Evolutionary conservation across 108 stramenopile species (phyloP), one percentile per base, ranked within the genome.

Genomic region (Bacterosira constricta): DNA sequence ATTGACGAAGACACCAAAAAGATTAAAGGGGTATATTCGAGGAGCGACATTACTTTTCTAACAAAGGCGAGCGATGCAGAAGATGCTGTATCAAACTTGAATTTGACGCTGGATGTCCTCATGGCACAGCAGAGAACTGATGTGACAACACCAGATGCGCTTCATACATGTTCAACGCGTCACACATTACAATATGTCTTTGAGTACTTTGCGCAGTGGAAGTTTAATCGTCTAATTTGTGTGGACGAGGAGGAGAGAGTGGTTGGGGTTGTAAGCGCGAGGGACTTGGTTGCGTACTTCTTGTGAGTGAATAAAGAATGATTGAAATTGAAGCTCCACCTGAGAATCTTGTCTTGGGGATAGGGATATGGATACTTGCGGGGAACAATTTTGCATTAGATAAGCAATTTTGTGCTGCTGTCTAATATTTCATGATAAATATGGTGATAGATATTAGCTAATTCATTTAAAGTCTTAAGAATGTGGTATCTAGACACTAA

Each of bases 41-140:
- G 92, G 20, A 83, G 84, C 30, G 97, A 96, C 72, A 94, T 96
- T 78, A 96, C 96, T 51, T 97, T 96, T 77, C 69, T 97, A 34
- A 93, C 94, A 10, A 82, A 84, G 41, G 96, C 96, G 0, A 86
- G 85, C 35, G 96, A 97, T 85, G 95, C 96, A 37, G 90, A 93
- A 60, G 87, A 89, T 65, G 95, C 93, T n/a, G 81, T 94, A n/a
- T 67, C 76, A 45, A 94, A 96, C 70, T 71, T 96, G 66, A 83
- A 93, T 70, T 44, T 90, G 64, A 84, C 87, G 21, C 60, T 97
- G 66, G 88, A 93, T 45, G 82, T 95, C 15, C 54, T 96, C 38
- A 74, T 74, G 38, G 86, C 88, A 58, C 90, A 86, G 58, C 83
- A 89, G 46, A 77, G 81, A 32, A 86, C 91, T 38, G 84, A 83